These are phyloP conservation scores for Pseudogymnoascus sp. DNA, from an alignment of 2,329 filamentous ascomycete genomes.

Conservation along the genomic window DNA sequence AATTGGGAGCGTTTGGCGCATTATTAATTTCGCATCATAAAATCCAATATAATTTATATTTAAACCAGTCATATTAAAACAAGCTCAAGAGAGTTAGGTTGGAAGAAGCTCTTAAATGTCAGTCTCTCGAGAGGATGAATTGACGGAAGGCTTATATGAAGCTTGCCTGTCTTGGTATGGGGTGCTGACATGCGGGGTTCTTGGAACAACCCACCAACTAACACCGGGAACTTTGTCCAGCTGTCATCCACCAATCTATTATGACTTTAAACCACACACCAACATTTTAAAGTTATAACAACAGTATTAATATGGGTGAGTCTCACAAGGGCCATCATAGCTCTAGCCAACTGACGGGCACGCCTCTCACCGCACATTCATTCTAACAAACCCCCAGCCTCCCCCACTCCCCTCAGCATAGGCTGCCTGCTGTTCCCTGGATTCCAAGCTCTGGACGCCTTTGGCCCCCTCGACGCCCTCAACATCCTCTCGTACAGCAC, in stretches of 20 bases:
- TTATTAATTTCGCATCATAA: too few species aligned
- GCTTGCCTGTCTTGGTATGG: neutral
- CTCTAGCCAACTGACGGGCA: neutral
- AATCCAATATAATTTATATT: too few species aligned
- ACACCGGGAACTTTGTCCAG: neutral
- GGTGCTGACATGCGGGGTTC: neutral
- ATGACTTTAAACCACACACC: neutral
- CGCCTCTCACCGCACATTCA: neutral
- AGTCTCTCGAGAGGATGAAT: neutral
- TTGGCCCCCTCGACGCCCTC: neutral
- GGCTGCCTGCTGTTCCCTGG: constrained; percentile 31
- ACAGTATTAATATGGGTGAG: neutral
- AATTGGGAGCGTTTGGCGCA: too few species aligned
- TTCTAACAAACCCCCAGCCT: neutral
- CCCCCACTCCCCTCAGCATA: neutral
- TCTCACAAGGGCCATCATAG: neutral
- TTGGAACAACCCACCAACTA: neutral
- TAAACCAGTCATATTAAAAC: too few species aligned
- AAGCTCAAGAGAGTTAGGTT: too few species aligned
- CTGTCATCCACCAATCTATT: too few species aligned
- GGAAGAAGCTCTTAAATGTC: too few species aligned
- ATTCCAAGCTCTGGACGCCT: constrained; percentile 30
- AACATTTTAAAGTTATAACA: neutral
- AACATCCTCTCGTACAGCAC: constrained; percentile 16
- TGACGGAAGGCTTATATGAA: neutral